Percentiles rank a stretch among this genome's conserved stretches.
phyloP scores from a whole-genome alignment of 345 rosid species.

The Cardiospermum halicacabum region DNA sequence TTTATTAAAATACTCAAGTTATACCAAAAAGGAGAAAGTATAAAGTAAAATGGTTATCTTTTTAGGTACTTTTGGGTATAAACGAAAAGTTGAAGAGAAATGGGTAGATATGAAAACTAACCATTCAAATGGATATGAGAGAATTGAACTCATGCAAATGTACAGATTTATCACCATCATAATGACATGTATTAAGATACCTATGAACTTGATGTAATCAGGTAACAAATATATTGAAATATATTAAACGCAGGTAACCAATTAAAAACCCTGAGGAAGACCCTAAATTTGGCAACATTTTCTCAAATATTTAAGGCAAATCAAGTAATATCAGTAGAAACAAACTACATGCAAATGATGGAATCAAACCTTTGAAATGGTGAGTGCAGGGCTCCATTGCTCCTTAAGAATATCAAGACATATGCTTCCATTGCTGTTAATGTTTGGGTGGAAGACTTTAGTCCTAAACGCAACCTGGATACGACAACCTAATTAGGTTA shows the following conservation, averaged over 20 bases:
- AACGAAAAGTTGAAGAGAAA: no score
- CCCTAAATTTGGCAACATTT: neutral
- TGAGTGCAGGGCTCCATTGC: constrained; percentile 52
- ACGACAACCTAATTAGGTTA: neutral
- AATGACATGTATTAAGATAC: neutral
- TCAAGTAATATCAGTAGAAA: neutral
- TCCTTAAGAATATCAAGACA: constrained; percentile 49
- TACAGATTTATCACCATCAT: neutral
- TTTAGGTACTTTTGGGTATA: no score
- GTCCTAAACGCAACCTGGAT: constrained; percentile 50
- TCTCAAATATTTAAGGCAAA: neutral
- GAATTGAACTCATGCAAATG: no score
- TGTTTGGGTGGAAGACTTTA: constrained; percentile 48
- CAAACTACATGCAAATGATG: neutral
- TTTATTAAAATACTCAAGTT: no score
- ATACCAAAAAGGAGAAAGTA: no score
- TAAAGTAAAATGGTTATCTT: no score
- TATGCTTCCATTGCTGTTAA: constrained; percentile 53
- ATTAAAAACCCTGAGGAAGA: neutral
- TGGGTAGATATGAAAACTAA: no score
- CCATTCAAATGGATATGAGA: no score
- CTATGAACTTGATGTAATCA: no score
- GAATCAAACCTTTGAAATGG: constrained; percentile 40
- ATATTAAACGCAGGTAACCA: neutral
- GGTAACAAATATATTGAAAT: neutral